Evolutionary conservation across 768 basidiomycete genomes (phyloP).

Genomic region (Saitozyma sp.): DNA sequence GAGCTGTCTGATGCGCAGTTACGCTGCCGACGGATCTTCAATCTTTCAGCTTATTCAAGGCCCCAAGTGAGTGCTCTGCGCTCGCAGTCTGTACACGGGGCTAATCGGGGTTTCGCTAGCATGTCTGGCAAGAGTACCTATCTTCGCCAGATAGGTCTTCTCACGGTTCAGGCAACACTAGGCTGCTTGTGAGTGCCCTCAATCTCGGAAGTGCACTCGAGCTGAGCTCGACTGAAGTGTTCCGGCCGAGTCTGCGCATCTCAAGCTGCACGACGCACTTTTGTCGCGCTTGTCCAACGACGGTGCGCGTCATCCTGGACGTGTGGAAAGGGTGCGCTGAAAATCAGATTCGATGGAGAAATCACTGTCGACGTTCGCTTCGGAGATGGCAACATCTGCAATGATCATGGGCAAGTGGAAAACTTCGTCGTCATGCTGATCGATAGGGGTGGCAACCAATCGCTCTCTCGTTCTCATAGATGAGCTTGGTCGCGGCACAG

Average conservation of each 20-base stretch:
- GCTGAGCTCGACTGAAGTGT: constrained; percentile 55
- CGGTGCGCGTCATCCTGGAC: constrained; percentile 30
- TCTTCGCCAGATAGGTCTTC: constrained; percentile 77
- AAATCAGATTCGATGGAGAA: constrained; percentile 79
- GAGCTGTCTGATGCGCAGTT: constrained; percentile 17
- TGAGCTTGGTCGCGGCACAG: constrained; percentile 69
- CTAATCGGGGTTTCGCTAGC: constrained; percentile 48
- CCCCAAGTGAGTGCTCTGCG: constrained; percentile 55
- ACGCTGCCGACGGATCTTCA: constrained; percentile 59
- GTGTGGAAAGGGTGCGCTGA: not conserved
- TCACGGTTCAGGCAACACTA: constrained; percentile 82
- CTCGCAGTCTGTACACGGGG: too few species aligned
- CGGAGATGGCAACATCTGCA: constrained; percentile 87
- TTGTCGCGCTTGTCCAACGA: constrained; percentile 89
- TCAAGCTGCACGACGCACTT: constrained; percentile 81
- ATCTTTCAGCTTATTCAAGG: constrained; percentile 90
- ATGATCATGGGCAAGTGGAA: constrained; percentile 73
- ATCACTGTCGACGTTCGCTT: constrained; percentile 88
- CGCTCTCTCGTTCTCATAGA: constrained; percentile 78
- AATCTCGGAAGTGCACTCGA: not conserved
- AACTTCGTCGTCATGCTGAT: not conserved
- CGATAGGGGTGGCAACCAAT: constrained; percentile 64
- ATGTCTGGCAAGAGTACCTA: constrained; percentile 96
- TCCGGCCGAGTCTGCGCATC: constrained; percentile 89
- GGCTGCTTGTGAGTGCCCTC: constrained; percentile 64